Evolutionary conservation across 495 filamentous ascomycete genomes (phyloP).

Genomic region (Sphaerosporella brunnea): DNA sequence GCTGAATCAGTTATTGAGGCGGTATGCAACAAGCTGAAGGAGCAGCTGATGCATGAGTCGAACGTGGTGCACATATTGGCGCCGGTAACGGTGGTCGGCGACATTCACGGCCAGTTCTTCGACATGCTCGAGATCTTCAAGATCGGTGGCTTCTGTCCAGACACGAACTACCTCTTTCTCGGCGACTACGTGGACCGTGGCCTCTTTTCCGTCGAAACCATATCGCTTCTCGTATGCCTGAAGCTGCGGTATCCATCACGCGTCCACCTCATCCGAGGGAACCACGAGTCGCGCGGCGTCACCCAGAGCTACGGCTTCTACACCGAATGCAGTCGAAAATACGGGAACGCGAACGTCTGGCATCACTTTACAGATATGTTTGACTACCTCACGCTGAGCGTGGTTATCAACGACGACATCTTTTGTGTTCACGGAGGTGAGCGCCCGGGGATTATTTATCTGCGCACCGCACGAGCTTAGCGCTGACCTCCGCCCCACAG

Average conservation of each 20-base stretch:
- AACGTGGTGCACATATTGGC: constrained; percentile 96
- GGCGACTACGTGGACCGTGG: constrained; percentile 97
- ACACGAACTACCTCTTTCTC: constrained; percentile 95
- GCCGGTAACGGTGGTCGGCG: constrained; percentile 94
- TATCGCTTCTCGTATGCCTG: constrained; percentile 83
- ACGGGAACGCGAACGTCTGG: constrained; percentile 96
- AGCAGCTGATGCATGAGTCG: constrained; percentile 97
- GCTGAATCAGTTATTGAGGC: constrained; percentile 97
- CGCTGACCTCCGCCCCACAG: constrained; percentile 24
- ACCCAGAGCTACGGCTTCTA: constrained; percentile 99
- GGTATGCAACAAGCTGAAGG: constrained; percentile 97
- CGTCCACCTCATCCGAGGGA: constrained; percentile 84
- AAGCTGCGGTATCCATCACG: constrained; percentile 85
- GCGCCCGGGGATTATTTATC: background rate
- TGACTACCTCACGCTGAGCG: constrained; percentile 86
- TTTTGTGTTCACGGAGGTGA: constrained; percentile 88
- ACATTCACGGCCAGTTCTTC: constrained; percentile 97
- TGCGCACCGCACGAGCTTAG: background rate
- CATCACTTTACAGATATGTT: constrained; percentile 99
- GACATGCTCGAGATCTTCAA: constrained; percentile 98
- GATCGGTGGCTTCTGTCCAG: constrained; percentile 87
- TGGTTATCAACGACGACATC: constrained; percentile 96
- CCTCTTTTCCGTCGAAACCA: constrained; percentile 92
- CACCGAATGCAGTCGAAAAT: constrained; percentile 92
- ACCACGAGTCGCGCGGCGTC: constrained; percentile 92